These are phyloP conservation scores for Quillaja saponaria DNA, from an alignment of 306 rosid species.

Conservation along the genomic window DNA sequence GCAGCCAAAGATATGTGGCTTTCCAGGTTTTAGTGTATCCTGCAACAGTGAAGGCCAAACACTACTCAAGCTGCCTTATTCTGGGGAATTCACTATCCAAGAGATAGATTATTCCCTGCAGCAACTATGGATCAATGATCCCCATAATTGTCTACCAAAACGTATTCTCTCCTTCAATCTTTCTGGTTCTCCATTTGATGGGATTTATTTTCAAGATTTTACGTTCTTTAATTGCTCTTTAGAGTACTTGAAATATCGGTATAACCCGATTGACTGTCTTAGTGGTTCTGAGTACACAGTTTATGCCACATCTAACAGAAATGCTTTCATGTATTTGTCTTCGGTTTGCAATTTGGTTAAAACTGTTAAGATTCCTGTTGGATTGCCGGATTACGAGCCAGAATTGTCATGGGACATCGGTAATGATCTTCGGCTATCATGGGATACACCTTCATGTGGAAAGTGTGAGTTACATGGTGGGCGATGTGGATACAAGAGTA, in stretches of 20 bases:
- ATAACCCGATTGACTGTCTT: conserved; percentile 58
- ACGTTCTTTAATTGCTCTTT: conserved; percentile 71
- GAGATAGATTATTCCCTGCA: conserved; percentile 58
- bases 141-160: conserved; percentile 60
- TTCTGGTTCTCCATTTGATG: conserved; percentile 50
- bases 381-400: conserved; percentile 28
- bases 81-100: conserved; percentile 46
- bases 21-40: conserved; percentile 53
- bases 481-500: conserved; percentile 47
- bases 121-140: conserved; percentile 68
- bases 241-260: conserved; percentile 25
- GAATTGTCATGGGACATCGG: conserved; percentile 41
- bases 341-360: conserved; percentile 35
- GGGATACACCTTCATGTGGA: conserved; percentile 66
- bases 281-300: conserved; percentile 41
- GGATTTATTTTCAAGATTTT: conserved; percentile 39
- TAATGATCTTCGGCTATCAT: conserved; percentile 45
- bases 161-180: conserved; percentile 55
- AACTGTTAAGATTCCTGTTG: conserved; percentile 50
- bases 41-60: conserved; percentile 47
- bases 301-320: conserved; percentile 51
- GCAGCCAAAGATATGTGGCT: conserved; percentile 49
- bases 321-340: conserved; percentile 28
- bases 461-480: conserved; percentile 59
- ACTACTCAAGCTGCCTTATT: conserved; percentile 48